Base-by-base conservation (phyloP, 1,284 basidiomycete species). In the Ustilago shanxiensis region DNA sequence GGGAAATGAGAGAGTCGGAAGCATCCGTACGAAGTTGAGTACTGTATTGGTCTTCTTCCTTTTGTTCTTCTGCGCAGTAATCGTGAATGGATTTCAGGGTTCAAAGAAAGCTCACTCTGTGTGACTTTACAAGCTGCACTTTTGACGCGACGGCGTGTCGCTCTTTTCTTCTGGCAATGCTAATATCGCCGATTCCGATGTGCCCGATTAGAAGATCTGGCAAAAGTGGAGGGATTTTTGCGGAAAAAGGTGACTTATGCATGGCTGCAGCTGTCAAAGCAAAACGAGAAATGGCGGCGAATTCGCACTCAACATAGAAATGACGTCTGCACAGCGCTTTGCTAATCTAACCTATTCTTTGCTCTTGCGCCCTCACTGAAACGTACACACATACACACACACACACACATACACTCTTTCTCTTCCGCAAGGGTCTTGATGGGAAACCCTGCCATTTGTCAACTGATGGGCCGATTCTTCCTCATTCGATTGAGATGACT, bases 271-370 rank as follows among this genome's bases (percentile, higher is more conserved):
- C 47, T 60, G 57, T 60, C 57, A 60, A 39, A 45, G 37, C 45
- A 31, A n/a, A 35, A 6, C n/a, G n/a, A n/a, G n/a, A 20, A 20
- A 2, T 6, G 7, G 11, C 41, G 41, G 41, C 14, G 35, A 37
- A 10, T 9, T 37, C 3, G 8, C 8, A 20, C n/a, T 20, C n/a
- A n/a, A n/a, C n/a, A 14, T 20, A 37, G 7, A 16, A 20, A 52
- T 60, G 58, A 60, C 58, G 58, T 60, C 58, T 41, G 58, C 47
- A 51, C 45, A 33, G 49, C 58, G 58, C 58, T 60, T 60, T 51
- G 58, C 58, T 60, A 60, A 60, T 53, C 31, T 20, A 8, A n/a
- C n/a, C n/a, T n/a, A n/a, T n/a, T n/a, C n/a, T n/a, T n/a, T n/a
- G n/a, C n/a, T n/a, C n/a, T n/a, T n/a, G n/a, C n/a, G n/a, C n/a